Evolutionary conservation across 2,329 filamentous ascomycete genomes (phyloP).

Genomic region (Rachicladosporium sp.): DNA sequence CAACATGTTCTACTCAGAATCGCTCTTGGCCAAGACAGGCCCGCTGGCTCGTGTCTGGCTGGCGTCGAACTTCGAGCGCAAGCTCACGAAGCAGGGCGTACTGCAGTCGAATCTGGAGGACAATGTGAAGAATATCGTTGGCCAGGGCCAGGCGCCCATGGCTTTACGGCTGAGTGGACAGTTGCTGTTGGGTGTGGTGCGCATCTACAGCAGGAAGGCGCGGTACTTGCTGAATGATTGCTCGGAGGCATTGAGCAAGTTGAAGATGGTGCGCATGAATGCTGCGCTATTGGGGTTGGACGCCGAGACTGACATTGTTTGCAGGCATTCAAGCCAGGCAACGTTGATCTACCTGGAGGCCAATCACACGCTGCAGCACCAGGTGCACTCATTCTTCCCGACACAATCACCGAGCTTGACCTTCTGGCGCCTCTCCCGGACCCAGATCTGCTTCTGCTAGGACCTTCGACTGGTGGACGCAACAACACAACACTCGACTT

Average conservation of each 20-base stretch:
- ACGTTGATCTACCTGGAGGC: conserved; percentile 85
- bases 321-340: conserved; percentile 88
- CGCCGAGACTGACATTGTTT: conserved; percentile 1
- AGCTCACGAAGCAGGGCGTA: conserved; percentile 93
- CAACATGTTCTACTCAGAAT: conserved; percentile 93
- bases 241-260: conserved; percentile 93
- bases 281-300: not conserved
- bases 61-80: conserved; percentile 94
- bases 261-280: conserved; percentile 53
- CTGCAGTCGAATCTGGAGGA: conserved; percentile 88
- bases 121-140: conserved; percentile 91
- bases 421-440: conserved; percentile 68
- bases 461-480: conserved; percentile 16
- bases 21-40: conserved; percentile 89
- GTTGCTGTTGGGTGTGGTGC: conserved; percentile 84
- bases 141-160: conserved; percentile 84
- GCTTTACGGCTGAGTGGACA: conserved; percentile 88
- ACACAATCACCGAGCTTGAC: conserved; percentile 87
- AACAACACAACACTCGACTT: conserved; percentile 41
- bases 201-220: conserved; percentile 95
- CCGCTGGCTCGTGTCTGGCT: conserved; percentile 96
- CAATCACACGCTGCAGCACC: conserved; percentile 65
- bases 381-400: conserved; percentile 76
- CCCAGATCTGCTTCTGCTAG: conserved; percentile 62
- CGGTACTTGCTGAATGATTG: conserved; percentile 94